Percentiles rank a stretch among this genome's conserved stretches.
Evolutionary conservation across 306 rosid species (phyloP).

Genomic region (Pterocarpus macrocarpus): DNA sequence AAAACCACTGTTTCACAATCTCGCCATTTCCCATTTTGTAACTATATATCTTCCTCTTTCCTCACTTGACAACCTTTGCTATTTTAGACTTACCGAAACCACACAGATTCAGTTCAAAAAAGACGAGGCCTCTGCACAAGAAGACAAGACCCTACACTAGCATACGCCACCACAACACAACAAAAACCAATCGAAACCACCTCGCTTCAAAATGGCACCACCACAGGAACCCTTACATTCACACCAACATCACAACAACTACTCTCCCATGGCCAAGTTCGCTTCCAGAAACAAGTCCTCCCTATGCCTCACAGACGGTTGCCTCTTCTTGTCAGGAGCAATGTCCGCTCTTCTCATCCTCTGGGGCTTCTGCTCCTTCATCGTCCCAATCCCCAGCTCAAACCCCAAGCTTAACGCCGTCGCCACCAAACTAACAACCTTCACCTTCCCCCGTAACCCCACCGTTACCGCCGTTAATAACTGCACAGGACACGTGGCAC

Average conservation of each 20-base stretch:
- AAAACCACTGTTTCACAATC: no score
- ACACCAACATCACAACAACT: not conserved
- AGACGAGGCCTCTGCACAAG: not conserved
- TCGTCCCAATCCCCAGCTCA: slow-evolving; percentile 36
- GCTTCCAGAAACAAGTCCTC: slow-evolving; percentile 49
- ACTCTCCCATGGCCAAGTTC: slow-evolving; percentile 55
- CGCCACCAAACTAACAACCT: slow-evolving; percentile 6
- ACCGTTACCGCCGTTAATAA: not conserved
- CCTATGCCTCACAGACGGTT: slow-evolving; percentile 45
- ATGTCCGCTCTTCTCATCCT: slow-evolving; percentile 53
- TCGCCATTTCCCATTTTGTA: no score
- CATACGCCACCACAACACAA: not conserved
- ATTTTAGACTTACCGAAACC: no score
- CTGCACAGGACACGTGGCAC: not conserved
- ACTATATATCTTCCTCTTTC: no score
- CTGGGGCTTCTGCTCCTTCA: slow-evolving; percentile 53
- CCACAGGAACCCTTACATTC: slow-evolving; percentile 12
- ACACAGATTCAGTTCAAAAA: not conserved
- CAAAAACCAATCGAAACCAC: not conserved
- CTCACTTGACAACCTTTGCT: no score
- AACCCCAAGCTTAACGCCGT: slow-evolving; percentile 15
- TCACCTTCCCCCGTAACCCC: not conserved
- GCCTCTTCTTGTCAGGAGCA: slow-evolving; percentile 58
- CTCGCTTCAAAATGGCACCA: slow-evolving; percentile 43
- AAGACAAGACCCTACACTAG: not conserved